phyloP scores from a whole-genome alignment of 805 yeast genomes.

The Lipomyces spencermartinsiae region DNA sequence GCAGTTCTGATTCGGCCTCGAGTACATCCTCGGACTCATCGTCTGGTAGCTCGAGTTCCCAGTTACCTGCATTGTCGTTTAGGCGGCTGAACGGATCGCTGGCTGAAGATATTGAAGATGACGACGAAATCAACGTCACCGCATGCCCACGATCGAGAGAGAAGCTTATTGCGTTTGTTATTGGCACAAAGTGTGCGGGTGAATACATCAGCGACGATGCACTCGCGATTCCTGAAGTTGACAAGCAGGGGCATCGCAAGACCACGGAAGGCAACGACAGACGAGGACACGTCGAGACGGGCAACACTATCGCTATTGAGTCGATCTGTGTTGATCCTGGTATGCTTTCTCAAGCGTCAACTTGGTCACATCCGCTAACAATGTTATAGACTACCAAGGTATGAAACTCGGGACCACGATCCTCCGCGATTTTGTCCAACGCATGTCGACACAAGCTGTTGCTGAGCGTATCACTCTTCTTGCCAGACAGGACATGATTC shows the following conservation, averaged over 20 bases:
- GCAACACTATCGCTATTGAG: conserved; percentile 79
- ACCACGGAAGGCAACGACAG: conserved; percentile 18
- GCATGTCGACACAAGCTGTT: conserved; percentile 82
- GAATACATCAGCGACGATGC: conserved; percentile 72
- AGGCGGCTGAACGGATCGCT: background rate
- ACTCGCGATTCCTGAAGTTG: conserved; percentile 64
- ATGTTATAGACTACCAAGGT: conserved; percentile 62
- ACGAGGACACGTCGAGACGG: conserved; percentile 75
- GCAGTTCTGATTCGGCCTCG: conserved; percentile 12
- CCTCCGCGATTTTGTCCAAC: conserved; percentile 88
- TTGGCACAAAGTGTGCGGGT: conserved; percentile 52
- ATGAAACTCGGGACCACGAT: conserved; percentile 81
- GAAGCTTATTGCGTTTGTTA: conserved; percentile 29
- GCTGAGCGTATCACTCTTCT: conserved; percentile 74
- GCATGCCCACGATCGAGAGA: conserved; percentile 37
- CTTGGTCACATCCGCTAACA: background rate
- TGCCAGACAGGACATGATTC: conserved; percentile 69
- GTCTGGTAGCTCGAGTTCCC: conserved; percentile 39
- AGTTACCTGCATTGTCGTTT: background rate
- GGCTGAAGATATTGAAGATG: conserved; percentile 11
- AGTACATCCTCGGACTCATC: conserved; percentile 10
- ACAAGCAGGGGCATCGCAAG: conserved; percentile 38
- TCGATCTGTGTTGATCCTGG: conserved; percentile 75
- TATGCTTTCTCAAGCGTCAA: background rate
- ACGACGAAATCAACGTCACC: conserved; percentile 42